Conservation (phyloP, 139 green algal species). For the Coelastrella sp. region DNA sequence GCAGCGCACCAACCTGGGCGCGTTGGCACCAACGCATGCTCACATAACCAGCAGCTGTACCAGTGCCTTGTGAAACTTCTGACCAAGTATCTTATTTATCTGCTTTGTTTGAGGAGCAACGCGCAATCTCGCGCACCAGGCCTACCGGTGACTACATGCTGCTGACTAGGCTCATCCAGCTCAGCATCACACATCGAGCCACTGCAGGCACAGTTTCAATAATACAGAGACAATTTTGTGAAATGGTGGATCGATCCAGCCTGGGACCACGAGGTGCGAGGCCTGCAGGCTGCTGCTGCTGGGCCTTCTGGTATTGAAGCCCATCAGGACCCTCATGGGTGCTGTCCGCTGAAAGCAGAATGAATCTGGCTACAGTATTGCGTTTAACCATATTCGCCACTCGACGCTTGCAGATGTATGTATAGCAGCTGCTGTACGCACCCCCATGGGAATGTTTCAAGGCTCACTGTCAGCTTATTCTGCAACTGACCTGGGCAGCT, state of each 20-base stretch:
- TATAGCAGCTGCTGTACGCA: constrained; percentile 78
- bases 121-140: neutral
- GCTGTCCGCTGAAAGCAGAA: no score
- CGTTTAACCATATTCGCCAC: no score
- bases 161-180: constrained; percentile 1
- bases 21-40: neutral
- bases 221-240: neutral
- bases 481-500: constrained; percentile 79
- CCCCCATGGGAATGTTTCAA: constrained; percentile 81
- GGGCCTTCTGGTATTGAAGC: no score
- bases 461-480: constrained; percentile 73
- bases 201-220: neutral
- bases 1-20: no score
- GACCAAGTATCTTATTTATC: neutral
- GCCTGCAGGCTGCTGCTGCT: neutral
- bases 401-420: constrained; percentile 36
- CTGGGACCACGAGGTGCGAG: neutral
- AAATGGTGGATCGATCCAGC: constrained; percentile 13
- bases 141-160: neutral
- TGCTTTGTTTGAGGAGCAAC: neutral
- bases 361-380: no score
- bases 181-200: neutral
- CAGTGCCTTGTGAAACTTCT: neutral
- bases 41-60: neutral
- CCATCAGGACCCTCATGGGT: no score